phyloP scores from a whole-genome alignment of 805 yeast genomes.

The Ogataea saltuana region DNA sequence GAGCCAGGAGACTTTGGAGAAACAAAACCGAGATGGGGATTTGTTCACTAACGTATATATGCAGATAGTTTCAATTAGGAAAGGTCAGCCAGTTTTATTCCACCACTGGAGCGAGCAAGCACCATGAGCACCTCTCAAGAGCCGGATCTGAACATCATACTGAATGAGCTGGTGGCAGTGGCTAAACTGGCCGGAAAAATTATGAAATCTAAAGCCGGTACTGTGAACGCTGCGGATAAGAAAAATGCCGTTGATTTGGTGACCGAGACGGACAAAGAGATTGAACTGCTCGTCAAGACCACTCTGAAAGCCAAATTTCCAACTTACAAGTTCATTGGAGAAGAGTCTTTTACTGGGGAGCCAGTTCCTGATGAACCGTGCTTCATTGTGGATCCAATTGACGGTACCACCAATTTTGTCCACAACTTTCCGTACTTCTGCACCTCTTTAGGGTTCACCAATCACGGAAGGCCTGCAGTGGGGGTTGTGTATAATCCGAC shows the following conservation, averaged over 20 bases:
- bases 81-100: no score
- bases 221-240: conserved; percentile 17
- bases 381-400: conserved; percentile 65
- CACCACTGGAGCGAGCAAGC: background rate
- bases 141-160: conserved; percentile 29
- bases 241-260: conserved; percentile 55
- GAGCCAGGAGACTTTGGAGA: no score
- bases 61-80: no score
- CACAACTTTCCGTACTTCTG: conserved; percentile 64
- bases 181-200: conserved; percentile 19
- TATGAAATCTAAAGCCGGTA: conserved; percentile 14
- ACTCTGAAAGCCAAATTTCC: conserved; percentile 43
- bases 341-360: conserved; percentile 47
- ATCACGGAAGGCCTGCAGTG: conserved; percentile 49
- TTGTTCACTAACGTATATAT: no score
- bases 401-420: conserved; percentile 66
- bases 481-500: conserved; percentile 70
- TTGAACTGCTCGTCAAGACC: conserved; percentile 42
- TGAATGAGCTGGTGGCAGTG: conserved; percentile 33
- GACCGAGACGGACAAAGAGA: conserved; percentile 58
- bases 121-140: background rate
- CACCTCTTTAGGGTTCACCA: conserved; percentile 59
- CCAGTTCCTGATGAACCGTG: conserved; percentile 52
- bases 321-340: conserved; percentile 56
- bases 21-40: no score